phyloP scores from a whole-genome alignment of 768 basidiomycete genomes.

The Naganishia randhawae region DNA sequence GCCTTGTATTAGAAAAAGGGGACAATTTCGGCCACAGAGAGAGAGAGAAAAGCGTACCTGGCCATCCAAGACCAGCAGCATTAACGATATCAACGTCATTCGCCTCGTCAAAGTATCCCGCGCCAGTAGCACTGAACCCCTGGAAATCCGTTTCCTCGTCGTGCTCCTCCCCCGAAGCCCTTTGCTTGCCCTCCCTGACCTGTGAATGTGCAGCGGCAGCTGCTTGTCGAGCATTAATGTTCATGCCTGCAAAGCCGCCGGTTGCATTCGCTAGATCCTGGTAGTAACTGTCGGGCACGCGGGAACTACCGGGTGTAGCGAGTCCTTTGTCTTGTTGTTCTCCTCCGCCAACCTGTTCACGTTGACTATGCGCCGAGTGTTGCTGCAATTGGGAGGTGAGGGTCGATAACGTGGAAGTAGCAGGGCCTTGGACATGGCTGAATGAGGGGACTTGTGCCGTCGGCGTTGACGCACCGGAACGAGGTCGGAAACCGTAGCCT shows the following conservation, averaged over 20 bases:
- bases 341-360: neutral
- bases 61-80: conserved; percentile 76
- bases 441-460: conserved; percentile 38
- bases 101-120: conserved; percentile 55
- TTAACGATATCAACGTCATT: conserved; percentile 39
- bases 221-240: conserved; percentile 15
- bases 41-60: conserved; percentile 44
- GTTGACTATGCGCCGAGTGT: conserved; percentile 27
- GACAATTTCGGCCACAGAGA: too few species aligned
- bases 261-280: neutral
- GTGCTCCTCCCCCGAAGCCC: conserved; percentile 30
- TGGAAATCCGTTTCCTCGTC: conserved; percentile 41
- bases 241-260: conserved; percentile 2
- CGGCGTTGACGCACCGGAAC: conserved; percentile 68
- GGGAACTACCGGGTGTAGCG: conserved; percentile 6
- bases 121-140: conserved; percentile 20
- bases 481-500: conserved; percentile 74
- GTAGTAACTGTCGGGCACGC: neutral
- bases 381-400: conserved; percentile 14
- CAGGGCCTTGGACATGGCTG: neutral
- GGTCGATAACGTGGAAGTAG: neutral
- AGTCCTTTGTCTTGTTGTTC: neutral
- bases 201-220: conserved; percentile 23
- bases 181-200: conserved; percentile 29
- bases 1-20: too few species aligned